Base-by-base conservation (phyloP, 1,284 basidiomycete species). In the Microbotryum intermedium region DNA sequence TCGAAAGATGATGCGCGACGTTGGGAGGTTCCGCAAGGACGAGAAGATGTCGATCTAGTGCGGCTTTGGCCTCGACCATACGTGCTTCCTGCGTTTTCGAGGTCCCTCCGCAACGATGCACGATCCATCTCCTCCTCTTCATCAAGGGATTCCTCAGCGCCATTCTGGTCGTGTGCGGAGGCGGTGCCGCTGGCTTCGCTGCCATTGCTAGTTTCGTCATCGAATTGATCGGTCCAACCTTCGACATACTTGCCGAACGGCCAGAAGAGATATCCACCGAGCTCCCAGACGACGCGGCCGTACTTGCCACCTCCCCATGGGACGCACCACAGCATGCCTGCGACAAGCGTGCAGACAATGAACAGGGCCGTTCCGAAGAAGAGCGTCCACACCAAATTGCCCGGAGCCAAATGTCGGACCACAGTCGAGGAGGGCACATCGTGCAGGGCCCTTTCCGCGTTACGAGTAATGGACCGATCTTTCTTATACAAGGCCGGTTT, bases 401-500 rank as follows among this genome's bases (percentile, higher is more conserved):
- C 94, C 0, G 88, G 88, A 2, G 69, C 59, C 7, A 95, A 79
- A 74, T 95, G 91, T 23, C 90, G 83, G 71, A 93, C 90, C 2
- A 88, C 90, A 61, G 90, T 87, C 1, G 91, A 88, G 21, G 90
- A 93, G 1, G 95, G 95, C 45, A 88, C 82, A 20, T 87, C 84
- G 74, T 98, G 95, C 3, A 98, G 82, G 0, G 89, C 95, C 58
- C 87, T 84, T 75, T 99, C 95, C 46, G 95, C 95, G 75, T 92
- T 86, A 58, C 93, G 87, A 48, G 94, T 97, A 67, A 98, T 89
- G 2, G 93, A 92, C 51, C 95, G 86, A 29, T 88, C 89, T 75
- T 99, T 99, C 77, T 95, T 94, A 83, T 99, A 99, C 56, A 99
- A 77, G 0, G 95, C 95, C 16, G 95, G 95, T 76, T 99, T 99